Base-by-base conservation (phyloP, 352 stramenopile species). In the Globisporangium echinulatum region DNA sequence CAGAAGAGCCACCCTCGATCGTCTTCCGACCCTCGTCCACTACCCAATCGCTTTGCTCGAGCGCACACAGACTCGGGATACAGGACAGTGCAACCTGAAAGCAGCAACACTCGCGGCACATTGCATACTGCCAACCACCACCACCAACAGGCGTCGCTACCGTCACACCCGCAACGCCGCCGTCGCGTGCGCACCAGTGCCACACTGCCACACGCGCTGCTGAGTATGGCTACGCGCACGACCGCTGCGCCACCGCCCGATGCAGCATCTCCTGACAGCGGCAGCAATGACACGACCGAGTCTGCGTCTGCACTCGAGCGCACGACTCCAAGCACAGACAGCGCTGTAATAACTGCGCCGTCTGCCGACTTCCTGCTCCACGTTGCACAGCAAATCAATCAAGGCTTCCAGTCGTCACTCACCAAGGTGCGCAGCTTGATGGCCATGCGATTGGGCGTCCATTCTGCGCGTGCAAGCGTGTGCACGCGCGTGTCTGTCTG, bases 371-470 rank as follows among this genome's bases (percentile, higher is more conserved):
- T 71, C 47, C 36, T 71, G 51, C 43, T 67, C 44, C 65, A 67
- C 54, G 57, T 71, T 5, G 61, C 55, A 9, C 37, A 71, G 39
- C 37, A 71, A 36, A 63, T 71, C 53, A 61, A 54, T 46, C 54
- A 49, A 48, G 54, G 56, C 40, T 66, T 71, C 62, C 65, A 71
- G 46, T 47, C 60, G 50, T 63, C 65, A 43, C 65, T 71, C 38
- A 50, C 56, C 5, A 53, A 69, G 65, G 65, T 71, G 49, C 39
- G 52, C 40, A 33, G 19, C 9, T 8, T 61, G 13, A 15, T 49
- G 7, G 11, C 25, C 25, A 33, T 33, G 25, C 25, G 25, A 33
- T 33, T 33, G 25, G 25, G 25, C 25, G 25, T 33, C 25, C 25
- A 33, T 33, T 2, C 5, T 63, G 57, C 52, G 19, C 36, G 47